Evolutionary conservation across 441 rosid species (phyloP).

Genomic region (Eruca vesicaria): DNA sequence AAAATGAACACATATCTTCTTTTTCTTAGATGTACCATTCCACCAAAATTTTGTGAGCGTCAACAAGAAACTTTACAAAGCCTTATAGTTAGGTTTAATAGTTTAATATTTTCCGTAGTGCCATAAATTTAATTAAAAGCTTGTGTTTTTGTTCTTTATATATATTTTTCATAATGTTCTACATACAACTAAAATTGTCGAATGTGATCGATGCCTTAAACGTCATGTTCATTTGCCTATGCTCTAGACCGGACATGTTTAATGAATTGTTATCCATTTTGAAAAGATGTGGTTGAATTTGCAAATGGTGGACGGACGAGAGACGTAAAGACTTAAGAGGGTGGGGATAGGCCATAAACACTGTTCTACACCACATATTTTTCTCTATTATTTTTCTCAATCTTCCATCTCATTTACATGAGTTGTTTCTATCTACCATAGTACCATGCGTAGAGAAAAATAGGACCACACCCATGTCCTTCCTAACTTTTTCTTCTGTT

Average conservation of each 20-base stretch:
- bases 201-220: neutral
- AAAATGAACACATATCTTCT: neutral
- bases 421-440: neutral
- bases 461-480: constrained; percentile 15
- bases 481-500: neutral
- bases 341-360: constrained; percentile 18
- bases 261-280: neutral
- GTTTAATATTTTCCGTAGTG: neutral
- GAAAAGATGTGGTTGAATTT: neutral
- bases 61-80: neutral
- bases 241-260: neutral
- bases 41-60: neutral
- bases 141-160: neutral
- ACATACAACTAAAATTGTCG: neutral
- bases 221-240: neutral
- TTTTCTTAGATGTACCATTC: neutral
- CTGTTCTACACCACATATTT: neutral
- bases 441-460: constrained; percentile 9
- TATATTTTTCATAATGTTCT: neutral
- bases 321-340: constrained; percentile 6
- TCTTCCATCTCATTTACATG: neutral
- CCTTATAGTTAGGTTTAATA: neutral
- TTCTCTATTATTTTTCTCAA: neutral
- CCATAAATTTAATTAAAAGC: neutral
- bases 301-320: neutral